These are phyloP conservation scores for Xylariales sp. DNA, from an alignment of 2,329 filamentous ascomycete genomes.

Conservation along the genomic window DNA sequence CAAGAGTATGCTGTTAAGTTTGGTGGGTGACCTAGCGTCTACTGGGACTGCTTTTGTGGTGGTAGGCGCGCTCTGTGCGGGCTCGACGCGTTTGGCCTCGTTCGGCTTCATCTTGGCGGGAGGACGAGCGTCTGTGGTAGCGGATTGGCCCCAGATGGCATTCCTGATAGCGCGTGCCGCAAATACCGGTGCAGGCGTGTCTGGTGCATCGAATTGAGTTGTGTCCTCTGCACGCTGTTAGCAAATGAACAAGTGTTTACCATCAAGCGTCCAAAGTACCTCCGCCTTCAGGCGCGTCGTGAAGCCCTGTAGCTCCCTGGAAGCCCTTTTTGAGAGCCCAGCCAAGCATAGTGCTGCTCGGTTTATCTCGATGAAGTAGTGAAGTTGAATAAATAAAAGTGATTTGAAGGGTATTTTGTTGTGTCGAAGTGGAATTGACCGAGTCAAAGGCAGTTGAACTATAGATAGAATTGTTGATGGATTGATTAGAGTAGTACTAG, in stretches of 20 bases:
- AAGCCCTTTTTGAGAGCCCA: slow-evolving; percentile 67
- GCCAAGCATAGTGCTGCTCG: slow-evolving; percentile 62
- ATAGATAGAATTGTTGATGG: slow-evolving; percentile 5
- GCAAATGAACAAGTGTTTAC: slow-evolving; percentile 24
- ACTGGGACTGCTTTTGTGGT: slow-evolving; percentile 41
- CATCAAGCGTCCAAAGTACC: slow-evolving; percentile 39
- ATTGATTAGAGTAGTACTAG: not conserved
- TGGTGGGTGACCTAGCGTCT: slow-evolving; percentile 59
- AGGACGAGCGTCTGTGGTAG: slow-evolving; percentile 43
- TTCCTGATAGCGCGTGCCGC: slow-evolving; percentile 73
- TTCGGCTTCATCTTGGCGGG: slow-evolving; percentile 52
- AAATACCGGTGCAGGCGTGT: slow-evolving; percentile 75
- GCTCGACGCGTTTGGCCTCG: slow-evolving; percentile 51
- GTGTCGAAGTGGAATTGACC: slow-evolving; percentile 10
- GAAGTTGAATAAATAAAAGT: slow-evolving; percentile 1
- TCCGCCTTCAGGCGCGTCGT: slow-evolving; percentile 46
- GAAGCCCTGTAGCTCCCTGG: slow-evolving; percentile 54
- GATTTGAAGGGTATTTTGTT: slow-evolving; percentile 4
- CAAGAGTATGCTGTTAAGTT: slow-evolving; percentile 69
- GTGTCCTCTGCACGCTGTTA: slow-evolving; percentile 53
- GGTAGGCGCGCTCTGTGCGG: slow-evolving; percentile 40
- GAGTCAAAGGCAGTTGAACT: not conserved
- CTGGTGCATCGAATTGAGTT: slow-evolving; percentile 67
- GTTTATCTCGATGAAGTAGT: not conserved
- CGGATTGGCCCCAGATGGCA: slow-evolving; percentile 71